phyloP scores from a whole-genome alignment of 192 early-diverging fungal species.

The Coemansia sp. region DNA sequence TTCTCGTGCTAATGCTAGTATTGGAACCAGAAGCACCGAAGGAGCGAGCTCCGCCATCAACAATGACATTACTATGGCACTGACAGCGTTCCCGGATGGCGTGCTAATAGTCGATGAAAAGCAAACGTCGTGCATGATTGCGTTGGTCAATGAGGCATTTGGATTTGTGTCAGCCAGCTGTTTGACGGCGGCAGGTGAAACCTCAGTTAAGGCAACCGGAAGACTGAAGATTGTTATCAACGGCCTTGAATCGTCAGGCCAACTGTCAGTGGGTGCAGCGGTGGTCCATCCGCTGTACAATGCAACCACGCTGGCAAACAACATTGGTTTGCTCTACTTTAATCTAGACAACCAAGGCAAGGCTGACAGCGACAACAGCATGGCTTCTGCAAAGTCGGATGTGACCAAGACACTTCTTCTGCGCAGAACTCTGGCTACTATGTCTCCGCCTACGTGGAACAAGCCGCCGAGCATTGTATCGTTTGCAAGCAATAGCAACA shows the following conservation, averaged over 20 bases:
- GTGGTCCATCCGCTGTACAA: constrained; percentile 29
- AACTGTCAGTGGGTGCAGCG: constrained; percentile 7
- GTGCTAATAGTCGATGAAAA: constrained; percentile 22
- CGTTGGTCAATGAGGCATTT: constrained; percentile 11
- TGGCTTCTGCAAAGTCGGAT: constrained; percentile 14
- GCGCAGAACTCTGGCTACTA: constrained; percentile 18
- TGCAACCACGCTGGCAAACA: constrained; percentile 31
- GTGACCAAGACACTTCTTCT: constrained; percentile 9
- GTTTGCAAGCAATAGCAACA: constrained; percentile 7
- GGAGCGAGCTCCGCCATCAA: background rate
- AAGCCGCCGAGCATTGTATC: constrained; percentile 2
- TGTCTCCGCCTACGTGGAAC: constrained; percentile 18
- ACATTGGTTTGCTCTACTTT: constrained; percentile 35
- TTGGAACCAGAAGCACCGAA: background rate
- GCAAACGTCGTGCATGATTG: constrained; percentile 36
- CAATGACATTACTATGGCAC: no score
- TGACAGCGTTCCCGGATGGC: constrained; percentile 14
- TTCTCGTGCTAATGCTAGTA: no score
- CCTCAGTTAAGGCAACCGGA: background rate
- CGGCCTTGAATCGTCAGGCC: constrained; percentile 10
- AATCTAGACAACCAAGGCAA: background rate
- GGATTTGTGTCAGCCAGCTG: constrained; percentile 40
- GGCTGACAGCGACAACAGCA: background rate
- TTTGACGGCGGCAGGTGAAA: constrained; percentile 8
- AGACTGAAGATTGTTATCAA: constrained; percentile 23